Base-by-base conservation (phyloP, 2,329 filamentous ascomycete genomes). In the Myriosclerotinia curreyana region DNA sequence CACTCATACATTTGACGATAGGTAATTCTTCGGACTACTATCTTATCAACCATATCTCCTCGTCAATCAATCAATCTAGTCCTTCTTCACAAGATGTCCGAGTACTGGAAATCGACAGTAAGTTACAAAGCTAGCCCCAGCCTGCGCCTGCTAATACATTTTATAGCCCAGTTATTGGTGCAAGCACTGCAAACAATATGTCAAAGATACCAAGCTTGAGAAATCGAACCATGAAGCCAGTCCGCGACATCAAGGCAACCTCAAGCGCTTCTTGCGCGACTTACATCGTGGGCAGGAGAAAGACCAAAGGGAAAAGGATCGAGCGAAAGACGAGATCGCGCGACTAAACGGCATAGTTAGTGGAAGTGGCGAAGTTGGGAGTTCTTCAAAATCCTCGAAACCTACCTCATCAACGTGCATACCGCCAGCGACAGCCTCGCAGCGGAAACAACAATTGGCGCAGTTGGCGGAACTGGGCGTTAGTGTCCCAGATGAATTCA, bases 61-160 rank as follows among this genome's bases (percentile, higher is more conserved):
- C 9, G 5, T 4, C 8, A 31, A 59, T 3, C 28, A 38, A 48
- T 8, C 31, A 25, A 25, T 20, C 25, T 6, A 46, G 42, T 8
- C 11, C 6, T 8, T 12, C 9, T 7, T 8, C 14, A 20, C 59
- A 74, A 69, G 56, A 98, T 99, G 95, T 88, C 95, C 0, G 95
- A 98, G 82, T 96, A 96, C 79, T 98, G 95, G 95, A 98, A 98
- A 76, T 97, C 94, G 25, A 96, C 93, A 42, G 84, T 86, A 75
- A 76, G 79, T 74, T 22, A 31, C 11, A 44, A 31, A 28, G 11
- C 38, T 44, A 20, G 17, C 34, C 5, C 28, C 51, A 38, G 25
- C 14, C 7, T 51, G 14, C 46, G 42, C n/a, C 28, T 62, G 42
- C 68, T 72, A 68, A 71, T 59, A 40, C 11, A 17, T 28, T n/a